Conservation (phyloP, 257 asterid species). For the Ballota nigra region DNA sequence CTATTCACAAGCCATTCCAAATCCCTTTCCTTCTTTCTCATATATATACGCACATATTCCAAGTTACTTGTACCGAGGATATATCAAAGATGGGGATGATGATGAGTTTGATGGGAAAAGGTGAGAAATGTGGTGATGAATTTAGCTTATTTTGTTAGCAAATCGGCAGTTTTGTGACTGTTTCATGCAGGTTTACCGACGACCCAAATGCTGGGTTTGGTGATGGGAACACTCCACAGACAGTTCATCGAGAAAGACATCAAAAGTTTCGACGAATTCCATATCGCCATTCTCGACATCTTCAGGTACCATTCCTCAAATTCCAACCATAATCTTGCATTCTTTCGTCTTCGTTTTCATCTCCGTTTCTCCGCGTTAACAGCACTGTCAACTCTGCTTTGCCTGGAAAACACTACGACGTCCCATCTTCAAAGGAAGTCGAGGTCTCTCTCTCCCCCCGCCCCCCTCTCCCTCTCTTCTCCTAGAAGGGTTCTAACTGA, state of each 20-base stretch:
- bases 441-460: constrained; percentile 47
- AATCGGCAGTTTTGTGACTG: not conserved
- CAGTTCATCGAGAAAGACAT: constrained; percentile 56
- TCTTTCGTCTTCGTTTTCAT: not conserved
- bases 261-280: constrained; percentile 49
- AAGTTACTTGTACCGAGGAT: not conserved
- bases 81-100: constrained; percentile 58
- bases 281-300: constrained; percentile 68
- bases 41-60: not conserved
- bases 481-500: constrained; percentile 13
- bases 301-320: constrained; percentile 38
- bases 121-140: constrained; percentile 24
- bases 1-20: constrained; percentile 43
- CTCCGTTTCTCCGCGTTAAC: not conserved
- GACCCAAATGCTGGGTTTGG: constrained; percentile 51
- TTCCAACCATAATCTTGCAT: not conserved
- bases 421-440: constrained; percentile 50
- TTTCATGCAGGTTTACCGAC: constrained; percentile 59
- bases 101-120: constrained; percentile 75
- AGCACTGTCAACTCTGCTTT: constrained; percentile 73
- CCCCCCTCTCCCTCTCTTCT: not conserved
- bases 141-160: not conserved
- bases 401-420: constrained; percentile 86
- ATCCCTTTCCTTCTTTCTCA: constrained; percentile 6
- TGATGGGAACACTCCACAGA: constrained; percentile 64